Base-by-base conservation (phyloP, 1,139 yeast species). In the Pichia sp. region DNA sequence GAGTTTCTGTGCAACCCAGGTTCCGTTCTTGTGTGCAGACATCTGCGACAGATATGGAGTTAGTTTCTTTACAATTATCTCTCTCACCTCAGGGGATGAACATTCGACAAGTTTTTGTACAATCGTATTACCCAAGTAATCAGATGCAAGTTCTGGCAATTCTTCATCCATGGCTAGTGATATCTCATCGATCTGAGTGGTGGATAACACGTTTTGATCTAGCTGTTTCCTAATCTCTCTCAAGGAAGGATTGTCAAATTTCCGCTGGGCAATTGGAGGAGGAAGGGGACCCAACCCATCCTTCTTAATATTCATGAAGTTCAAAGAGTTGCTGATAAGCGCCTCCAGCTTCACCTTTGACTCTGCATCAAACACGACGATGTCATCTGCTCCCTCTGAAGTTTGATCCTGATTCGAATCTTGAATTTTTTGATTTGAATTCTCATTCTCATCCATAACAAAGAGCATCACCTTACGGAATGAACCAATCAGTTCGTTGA, bases 1-100 rank as follows among this genome's bases (percentile, higher is more conserved):
- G 56, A 91, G 81, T 59, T 91, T 93, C 59, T 93, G 98, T 22
- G 95, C 94, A 3, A 97, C 97, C 98, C 98, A 91, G 4, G 99
- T 91, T 44, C 99, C 99, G 58, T 93, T 91, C 55, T 91, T 91
- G 63, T 91, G 99, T 39, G 86, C 81, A 51, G 97, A 93, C 66
- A 91, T 80, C 52, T 87, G 94, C 2, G 96, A 84, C 46, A 93
- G 67, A 52, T 70, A 84, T 16, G 93, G 94, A 4, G 83, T 68
- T 35, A 93, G 75, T 48, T 74, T 76, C 52, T 81, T 76, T 35
- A 91, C 72, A 87, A 93, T 82, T 36, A 71, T 63, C 37, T 84
- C 81, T 53, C 88, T 88, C 3, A 18, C 16, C 5, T 3, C 4
- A 25, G 8, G 8, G 11, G 9, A 14, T 25, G 27, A 25, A 14